Conservation (phyloP, 2,329 filamentous ascomycete species). For the Penicillium sp. region DNA sequence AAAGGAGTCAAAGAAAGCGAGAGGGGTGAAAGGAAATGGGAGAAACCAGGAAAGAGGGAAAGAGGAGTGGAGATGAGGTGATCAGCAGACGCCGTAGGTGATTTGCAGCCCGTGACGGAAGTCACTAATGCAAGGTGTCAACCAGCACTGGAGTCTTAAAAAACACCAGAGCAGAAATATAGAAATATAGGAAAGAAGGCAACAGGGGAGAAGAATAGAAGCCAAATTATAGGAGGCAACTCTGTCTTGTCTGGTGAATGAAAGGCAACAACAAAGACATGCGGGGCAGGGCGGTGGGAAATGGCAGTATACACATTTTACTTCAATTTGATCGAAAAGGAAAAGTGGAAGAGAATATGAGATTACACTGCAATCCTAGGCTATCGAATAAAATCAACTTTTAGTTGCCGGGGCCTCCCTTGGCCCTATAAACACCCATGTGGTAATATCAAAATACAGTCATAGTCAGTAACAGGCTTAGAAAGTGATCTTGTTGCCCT, state of each 20-base stretch:
- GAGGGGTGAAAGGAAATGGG: background rate
- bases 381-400: constrained; percentile 21
- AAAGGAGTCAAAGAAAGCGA: background rate
- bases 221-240: background rate
- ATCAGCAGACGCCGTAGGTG: constrained; percentile 26
- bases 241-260: no score
- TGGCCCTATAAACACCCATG: constrained; percentile 17
- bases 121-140: constrained; percentile 7
- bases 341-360: constrained; percentile 8
- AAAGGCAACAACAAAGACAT: constrained; percentile 4
- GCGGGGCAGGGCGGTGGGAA: constrained; percentile 3
- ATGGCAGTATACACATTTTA: constrained; percentile 6
- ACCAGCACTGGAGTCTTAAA: background rate
- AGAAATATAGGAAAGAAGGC: background rate
- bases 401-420: constrained; percentile 15
- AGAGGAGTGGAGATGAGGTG: constrained; percentile 18
- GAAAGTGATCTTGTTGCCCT: constrained; percentile 76
- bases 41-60: background rate
- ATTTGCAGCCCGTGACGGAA: constrained; percentile 21
- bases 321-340: background rate
- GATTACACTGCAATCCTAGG: constrained; percentile 12
- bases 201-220: background rate
- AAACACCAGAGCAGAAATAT: background rate
- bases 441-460: constrained; percentile 4
- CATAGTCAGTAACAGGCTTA: constrained; percentile 29